Base-by-base conservation (phyloP, 2,329 filamentous ascomycete genomes). In the Mycosphaerelloides madeirae region DNA sequence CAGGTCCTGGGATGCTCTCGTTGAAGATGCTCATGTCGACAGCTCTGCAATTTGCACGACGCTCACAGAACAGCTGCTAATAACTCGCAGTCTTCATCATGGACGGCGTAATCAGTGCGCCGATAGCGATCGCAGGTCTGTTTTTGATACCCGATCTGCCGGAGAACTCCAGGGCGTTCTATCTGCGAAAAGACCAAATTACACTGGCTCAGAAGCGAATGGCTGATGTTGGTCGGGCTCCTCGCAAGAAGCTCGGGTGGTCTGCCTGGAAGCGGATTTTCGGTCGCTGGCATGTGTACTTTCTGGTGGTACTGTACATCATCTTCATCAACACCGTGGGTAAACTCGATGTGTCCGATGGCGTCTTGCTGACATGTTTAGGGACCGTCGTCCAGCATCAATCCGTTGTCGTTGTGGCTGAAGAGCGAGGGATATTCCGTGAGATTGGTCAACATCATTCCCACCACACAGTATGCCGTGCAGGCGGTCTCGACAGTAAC, bases 271-370 rank as follows among this genome's bases (percentile, higher is more conserved):
- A 47, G 60, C 49, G 51, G 25, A 83, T 84, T 14, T 76, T 84
- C 44, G 69, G 71, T 0, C 77, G 75, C 5, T 85, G 82, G 81
- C 81, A 81, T 49, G 77, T 85, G 1, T 85, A 81, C 43, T 52
- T 75, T 0, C 65, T 85, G 3, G 73, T 72, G 0, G 43, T 77
- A 0, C 62, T 83, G 1, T 85, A 84, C 58, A 71, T 84, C 41
- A 63, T 77, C 32, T 84, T 83, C 68, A 83, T 81, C 62, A 84
- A 85, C 59, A 59, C 71, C 70, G 59, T 73, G 58, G 49, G 59
- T 72, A 18, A 12, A 39, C n/a, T 8, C 28, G 22, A 1, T 32
- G 19, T 35, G 22, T 31, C 9, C 12, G 6, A n/a, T n/a, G 7
- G 31, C 13, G 12, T 7, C 28, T 40, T 11, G 13, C 14, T 31